Conservation (phyloP, 1,284 basidiomycete genomes). For the Naganishia albida region DNA sequence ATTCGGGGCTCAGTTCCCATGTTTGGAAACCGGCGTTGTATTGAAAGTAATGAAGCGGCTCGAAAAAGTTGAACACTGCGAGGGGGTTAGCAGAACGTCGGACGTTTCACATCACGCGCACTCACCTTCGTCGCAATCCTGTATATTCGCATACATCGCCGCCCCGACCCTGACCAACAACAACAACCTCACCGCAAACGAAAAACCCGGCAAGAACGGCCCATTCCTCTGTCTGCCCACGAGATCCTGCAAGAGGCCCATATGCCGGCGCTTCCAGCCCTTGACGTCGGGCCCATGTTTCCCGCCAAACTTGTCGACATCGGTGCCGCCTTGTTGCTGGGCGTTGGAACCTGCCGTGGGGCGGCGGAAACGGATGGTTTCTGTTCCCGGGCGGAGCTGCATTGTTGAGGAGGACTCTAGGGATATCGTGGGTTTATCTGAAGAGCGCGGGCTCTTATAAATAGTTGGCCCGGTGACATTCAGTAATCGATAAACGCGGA, state of each 20-base stretch:
- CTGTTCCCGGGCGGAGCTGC: conserved; percentile 44
- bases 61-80: conserved; percentile 98
- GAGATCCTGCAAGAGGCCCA: conserved; percentile 53
- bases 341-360: conserved; percentile 50
- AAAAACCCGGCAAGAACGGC: conserved; percentile 81
- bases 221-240: conserved; percentile 45
- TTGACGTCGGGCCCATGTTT: conserved; percentile 40
- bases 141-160: conserved; percentile 93
- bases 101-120: neutral
- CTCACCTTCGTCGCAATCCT: conserved; percentile 94
- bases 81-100: neutral
- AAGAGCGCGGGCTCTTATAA: neutral
- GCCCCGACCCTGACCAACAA: conserved; percentile 78
- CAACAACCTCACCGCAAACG: conserved; percentile 77
- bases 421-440: too few relatives aligned
- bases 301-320: conserved; percentile 43
- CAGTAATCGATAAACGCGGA: neutral
- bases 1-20: conserved; percentile 92
- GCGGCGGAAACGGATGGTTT: conserved; percentile 50
- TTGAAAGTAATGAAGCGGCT: conserved; percentile 87
- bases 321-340: conserved; percentile 39
- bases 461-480: neutral
- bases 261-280: conserved; percentile 51
- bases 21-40: conserved; percentile 90
- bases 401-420: neutral